Percentiles rank a stretch among this genome's conserved stretches.
These are phyloP conservation scores for Boletus tomentosulus DNA, from an alignment of 768 basidiomycete genomes.

Conservation along the genomic window DNA sequence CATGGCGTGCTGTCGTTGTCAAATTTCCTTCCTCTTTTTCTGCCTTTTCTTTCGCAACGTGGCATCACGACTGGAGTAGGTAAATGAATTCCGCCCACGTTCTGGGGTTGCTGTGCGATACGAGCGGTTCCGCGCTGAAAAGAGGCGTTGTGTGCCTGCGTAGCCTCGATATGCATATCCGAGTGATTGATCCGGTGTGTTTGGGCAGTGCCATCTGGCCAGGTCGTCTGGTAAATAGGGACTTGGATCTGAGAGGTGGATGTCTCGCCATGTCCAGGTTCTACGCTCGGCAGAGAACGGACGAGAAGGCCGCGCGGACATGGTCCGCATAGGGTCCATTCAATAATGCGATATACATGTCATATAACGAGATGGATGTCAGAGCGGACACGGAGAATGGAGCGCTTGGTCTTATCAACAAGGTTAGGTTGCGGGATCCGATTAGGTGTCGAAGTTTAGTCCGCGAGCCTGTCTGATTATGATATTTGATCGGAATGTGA, in stretches of 20 bases:
- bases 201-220: background rate
- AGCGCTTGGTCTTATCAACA: slow-evolving; percentile 10
- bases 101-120: slow-evolving; percentile 21
- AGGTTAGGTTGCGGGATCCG: slow-evolving; percentile 13
- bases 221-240: background rate
- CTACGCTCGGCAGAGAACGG: background rate
- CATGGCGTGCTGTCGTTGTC: background rate
- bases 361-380: slow-evolving; percentile 14
- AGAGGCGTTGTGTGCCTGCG: background rate
- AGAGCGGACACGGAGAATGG: slow-evolving; percentile 10
- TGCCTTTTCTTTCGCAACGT: background rate
- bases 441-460: background rate
- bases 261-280: background rate
- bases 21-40: background rate
- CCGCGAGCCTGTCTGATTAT: background rate
- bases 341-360: slow-evolving; percentile 12
- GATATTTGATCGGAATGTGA: slow-evolving; percentile 13
- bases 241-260: background rate
- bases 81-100: slow-evolving; percentile 18
- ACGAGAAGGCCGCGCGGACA: slow-evolving; percentile 14
- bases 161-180: background rate
- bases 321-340: slow-evolving; percentile 19
- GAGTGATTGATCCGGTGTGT: slow-evolving; percentile 12
- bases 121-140: slow-evolving; percentile 17
- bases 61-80: background rate